Base-by-base conservation (phyloP, 2,329 filamentous ascomycete species). In the Penicillium freii region DNA sequence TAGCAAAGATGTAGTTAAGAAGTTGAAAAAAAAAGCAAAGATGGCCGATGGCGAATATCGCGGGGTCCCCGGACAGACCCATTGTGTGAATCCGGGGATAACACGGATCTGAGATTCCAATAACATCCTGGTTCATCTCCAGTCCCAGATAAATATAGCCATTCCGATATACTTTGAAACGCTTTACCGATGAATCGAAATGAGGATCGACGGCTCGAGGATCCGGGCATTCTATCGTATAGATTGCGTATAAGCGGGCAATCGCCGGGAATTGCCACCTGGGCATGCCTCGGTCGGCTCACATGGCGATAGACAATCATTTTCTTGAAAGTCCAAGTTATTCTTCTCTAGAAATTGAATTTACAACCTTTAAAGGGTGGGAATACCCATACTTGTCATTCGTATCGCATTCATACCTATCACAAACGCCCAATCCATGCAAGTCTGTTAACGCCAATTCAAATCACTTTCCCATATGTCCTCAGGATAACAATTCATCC, bases 401-500 rank as follows among this genome's bases (percentile, higher is more conserved):
- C 55, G 33, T 48, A 47, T 53, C 42, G 42, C 46, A 48, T 58
- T 34, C 33, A 51, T 53, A 39, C 46, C 17, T 19, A n/a, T 19
- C 27, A 31, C 31, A 47, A 58, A 57, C 57, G 40, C 56, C 59
- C 42, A 31, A 46, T 39, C 43, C 40, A 59, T 63, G 48, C 44
- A 55, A 46, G 31, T 19, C 8, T 25, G 33, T 42, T 25, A 43
- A 54, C 23, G 40, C 47, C 39, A 27, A 19, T 34, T 21, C 15
- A 44, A 50, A 13, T 15, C 10, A 27, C 17, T 17, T 1, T 17
- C 25, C 4, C 15, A 5, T 8, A 34, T 17, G 5, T 33, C 25
- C 29, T 70, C 62, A 75, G 42, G 72, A 73, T 57, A 75, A 58
- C 46, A 75, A 50, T 42, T 73, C 70, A 42, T 75, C 79, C 82